Evolutionary conservation across 805 yeast genomes (phyloP).

Genomic region (Blastobotrys parvus): DNA sequence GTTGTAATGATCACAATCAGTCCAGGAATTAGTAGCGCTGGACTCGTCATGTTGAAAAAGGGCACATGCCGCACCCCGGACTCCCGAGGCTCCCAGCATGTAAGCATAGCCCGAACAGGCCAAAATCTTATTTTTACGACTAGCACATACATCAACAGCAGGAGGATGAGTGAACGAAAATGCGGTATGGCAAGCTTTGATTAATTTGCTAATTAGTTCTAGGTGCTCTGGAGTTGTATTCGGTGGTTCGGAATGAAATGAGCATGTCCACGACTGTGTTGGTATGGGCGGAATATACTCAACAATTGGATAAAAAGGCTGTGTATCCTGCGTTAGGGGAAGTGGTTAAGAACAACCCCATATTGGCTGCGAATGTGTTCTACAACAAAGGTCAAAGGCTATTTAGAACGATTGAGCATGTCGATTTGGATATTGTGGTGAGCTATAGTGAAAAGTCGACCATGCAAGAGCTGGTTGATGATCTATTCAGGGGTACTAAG

Average conservation of each 20-base stretch:
- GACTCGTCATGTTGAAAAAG: too few species aligned
- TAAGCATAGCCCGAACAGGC: too few species aligned
- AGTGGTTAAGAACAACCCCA: constrained; percentile 6
- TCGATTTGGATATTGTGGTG: constrained; percentile 13
- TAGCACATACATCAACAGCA: too few species aligned
- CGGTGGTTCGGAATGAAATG: constrained; percentile 8
- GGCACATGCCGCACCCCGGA: too few species aligned
- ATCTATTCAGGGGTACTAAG: background rate
- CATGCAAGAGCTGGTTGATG: background rate
- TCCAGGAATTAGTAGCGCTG: too few species aligned
- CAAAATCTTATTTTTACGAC: too few species aligned
- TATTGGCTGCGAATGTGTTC: constrained; percentile 6
- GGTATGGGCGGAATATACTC: constrained; percentile 12
- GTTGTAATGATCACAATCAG: too few species aligned
- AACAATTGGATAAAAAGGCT: background rate
- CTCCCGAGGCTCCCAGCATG: too few species aligned
- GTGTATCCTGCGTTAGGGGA: constrained; percentile 10
- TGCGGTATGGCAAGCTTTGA: background rate
- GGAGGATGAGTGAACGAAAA: background rate
- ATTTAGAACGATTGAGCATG: constrained; percentile 1
- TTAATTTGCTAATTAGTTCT: background rate
- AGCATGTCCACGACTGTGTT: constrained; percentile 10
- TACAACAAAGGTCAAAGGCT: background rate
- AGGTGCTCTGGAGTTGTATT: constrained; percentile 12
- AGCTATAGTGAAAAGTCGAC: background rate